Base-by-base conservation (phyloP, 2,329 filamentous ascomycete species). In the Hypocrella siamensis region DNA sequence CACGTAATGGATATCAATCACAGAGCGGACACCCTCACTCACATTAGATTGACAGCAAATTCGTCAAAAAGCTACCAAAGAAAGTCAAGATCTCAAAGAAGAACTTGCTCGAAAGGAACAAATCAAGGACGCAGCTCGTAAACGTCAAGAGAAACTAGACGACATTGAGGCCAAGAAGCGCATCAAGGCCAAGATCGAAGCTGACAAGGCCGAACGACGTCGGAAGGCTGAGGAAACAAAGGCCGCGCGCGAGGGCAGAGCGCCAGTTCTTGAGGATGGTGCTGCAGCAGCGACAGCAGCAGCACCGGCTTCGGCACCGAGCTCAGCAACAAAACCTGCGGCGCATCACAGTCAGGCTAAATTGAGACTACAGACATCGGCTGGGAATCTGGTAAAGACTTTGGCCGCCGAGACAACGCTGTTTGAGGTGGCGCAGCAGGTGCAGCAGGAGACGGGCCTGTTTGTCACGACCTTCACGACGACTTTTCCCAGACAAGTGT, bases 141-240 rank as follows among this genome's bases (percentile, higher is more conserved):
- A 94, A 63, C 76, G 78, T 33, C 72, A 78, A 46, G 90, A 98
- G 61, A 94, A 94, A 62, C 61, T 71, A 26, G 83, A 79, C 12
- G 90, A 96, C 32, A 54, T 79, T 7, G 83, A 84, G 27, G 88
- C 84, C 9, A 90, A 88, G 64, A 82, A 79, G 56, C 74, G 81
- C 22, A 88, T 94, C 53, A 79, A 85, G 58, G 86, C 84, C 35
- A 86, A 86, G 66, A 93, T 98, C 41, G 86, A 90, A 44, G 86
- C 81, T 11, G 86, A 96, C 60, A 94, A 92, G 63, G 80, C 83
- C 44, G 85, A 88, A 46, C 75, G 90, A 33, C 76, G 81, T 40
- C 68, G 79, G 41, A 93, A 90, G 53, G 78, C 83, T 3, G 90
- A 93, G 47, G 65, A 74, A 35, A 81, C 84, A 44, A 93, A 88